phyloP scores from a whole-genome alignment of 176 grass and related monocot genomes.

The Miscanthus lutarioriparius region DNA sequence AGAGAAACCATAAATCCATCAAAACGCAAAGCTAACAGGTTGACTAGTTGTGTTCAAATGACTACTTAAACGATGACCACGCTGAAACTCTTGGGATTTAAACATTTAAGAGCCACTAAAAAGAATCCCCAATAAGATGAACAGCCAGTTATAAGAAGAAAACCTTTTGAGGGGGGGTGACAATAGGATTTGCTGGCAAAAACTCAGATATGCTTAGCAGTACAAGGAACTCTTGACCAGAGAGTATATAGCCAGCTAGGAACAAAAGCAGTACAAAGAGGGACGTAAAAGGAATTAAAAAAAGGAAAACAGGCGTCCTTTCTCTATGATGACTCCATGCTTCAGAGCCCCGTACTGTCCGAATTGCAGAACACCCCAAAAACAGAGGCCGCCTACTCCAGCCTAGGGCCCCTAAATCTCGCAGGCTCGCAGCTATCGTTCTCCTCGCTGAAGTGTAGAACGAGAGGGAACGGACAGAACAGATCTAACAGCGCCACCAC shows the following conservation, averaged over 20 bases:
- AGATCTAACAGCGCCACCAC: conserved; percentile 32
- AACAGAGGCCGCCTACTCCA: conserved; percentile 12
- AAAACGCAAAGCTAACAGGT: background rate
- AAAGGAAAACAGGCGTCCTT: background rate
- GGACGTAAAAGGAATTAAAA: background rate
- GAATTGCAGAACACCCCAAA: background rate
- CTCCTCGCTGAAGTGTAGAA: background rate
- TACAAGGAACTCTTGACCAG: background rate
- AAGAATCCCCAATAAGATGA: background rate
- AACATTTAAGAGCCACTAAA: background rate
- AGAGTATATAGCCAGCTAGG: background rate
- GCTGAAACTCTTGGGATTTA: background rate
- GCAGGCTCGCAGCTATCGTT: background rate
- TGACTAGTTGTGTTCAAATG: conserved; percentile 1
- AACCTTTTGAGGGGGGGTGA: background rate
- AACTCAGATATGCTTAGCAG: background rate
- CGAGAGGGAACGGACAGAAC: background rate
- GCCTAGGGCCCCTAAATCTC: conserved; percentile 5
- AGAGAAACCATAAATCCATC: background rate
- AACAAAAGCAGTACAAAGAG: background rate
- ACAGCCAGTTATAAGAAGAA: background rate
- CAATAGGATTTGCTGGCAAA: background rate
- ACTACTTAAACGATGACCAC: background rate
- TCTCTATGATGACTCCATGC: conserved; percentile 7
- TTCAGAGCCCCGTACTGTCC: conserved; percentile 16